These are phyloP conservation scores for Amaranthus tricolor DNA, from an alignment of 179 eudicot species.

Conservation along the genomic window DNA sequence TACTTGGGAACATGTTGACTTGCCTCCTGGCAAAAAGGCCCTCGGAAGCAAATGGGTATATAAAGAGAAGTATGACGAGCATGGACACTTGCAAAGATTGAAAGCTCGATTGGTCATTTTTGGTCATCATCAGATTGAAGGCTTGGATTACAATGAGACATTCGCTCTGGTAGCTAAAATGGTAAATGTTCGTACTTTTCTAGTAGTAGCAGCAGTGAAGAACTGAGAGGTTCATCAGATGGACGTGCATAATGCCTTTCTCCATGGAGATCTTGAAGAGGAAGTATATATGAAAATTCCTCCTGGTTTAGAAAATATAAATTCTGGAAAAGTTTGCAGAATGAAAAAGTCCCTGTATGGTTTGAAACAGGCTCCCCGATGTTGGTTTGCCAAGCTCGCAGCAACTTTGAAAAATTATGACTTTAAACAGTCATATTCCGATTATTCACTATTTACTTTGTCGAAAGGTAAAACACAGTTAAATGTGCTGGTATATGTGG, in stretches of 20 bases:
- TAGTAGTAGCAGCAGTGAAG: not conserved
- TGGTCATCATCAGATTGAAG: not conserved
- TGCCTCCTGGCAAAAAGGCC: not conserved
- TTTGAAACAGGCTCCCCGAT: no score
- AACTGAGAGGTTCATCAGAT: not conserved
- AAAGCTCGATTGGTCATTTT: not conserved
- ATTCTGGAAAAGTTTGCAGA: no score
- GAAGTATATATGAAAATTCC: no score
- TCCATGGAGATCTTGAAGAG: not conserved
- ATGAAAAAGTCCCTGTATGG: no score
- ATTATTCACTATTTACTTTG: no score
- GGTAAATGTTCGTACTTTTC: not conserved
- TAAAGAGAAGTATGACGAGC: no score
- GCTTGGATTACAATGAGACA: not conserved
- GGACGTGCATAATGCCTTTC: not conserved
- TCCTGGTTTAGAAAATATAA: no score
- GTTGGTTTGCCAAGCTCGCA: no score
- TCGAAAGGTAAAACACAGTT: no score
- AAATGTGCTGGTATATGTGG: no score
- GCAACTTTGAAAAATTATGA: no score
- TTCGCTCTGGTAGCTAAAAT: not conserved
- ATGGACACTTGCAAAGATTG: not conserved
- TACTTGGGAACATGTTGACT: not conserved
- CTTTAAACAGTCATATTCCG: no score
- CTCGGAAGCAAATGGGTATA: not conserved